Evolutionary conservation across 225 moss, liverwort and hornwort species (phyloP).

Genomic region (Asterella californica): DNA sequence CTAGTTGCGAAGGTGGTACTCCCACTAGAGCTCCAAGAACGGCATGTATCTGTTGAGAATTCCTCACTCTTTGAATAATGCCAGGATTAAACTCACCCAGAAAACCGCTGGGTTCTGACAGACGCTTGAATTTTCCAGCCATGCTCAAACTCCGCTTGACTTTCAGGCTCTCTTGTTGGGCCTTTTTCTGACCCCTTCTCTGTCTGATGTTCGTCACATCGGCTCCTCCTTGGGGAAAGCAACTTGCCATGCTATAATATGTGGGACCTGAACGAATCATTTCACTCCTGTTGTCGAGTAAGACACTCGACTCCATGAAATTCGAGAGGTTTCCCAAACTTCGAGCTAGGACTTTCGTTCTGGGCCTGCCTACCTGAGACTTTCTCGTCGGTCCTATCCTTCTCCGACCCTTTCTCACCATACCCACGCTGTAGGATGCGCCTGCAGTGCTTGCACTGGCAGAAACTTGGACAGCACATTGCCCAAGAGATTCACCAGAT

Average conservation of each 20-base stretch:
- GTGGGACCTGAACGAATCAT: too few relatives aligned
- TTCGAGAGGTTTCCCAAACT: slow-evolving; percentile 13
- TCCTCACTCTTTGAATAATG: slow-evolving; percentile 42
- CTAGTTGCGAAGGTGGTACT: not conserved
- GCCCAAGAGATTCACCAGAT: not conserved
- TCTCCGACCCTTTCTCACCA: not conserved
- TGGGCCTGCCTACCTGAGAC: slow-evolving; percentile 11
- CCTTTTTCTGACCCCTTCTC: slow-evolving; percentile 29
- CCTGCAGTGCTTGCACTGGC: not conserved
- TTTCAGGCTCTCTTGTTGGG: slow-evolving; percentile 23
- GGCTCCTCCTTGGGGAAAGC: not conserved
- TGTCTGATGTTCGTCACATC: slow-evolving; percentile 9
- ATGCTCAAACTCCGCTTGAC: slow-evolving; percentile 4
- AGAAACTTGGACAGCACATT: not conserved
- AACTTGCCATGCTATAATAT: not conserved
- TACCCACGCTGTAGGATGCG: not conserved
- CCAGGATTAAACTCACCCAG: slow-evolving; percentile 46
- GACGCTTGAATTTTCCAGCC: slow-evolving; percentile 24
- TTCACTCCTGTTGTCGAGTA: not conserved
- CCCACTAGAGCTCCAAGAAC: slow-evolving; percentile 41
- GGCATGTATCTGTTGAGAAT: slow-evolving; percentile 39
- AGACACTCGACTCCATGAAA: not conserved
- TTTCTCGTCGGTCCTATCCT: slow-evolving; percentile 18
- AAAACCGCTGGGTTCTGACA: slow-evolving; percentile 43
- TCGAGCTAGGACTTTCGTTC: slow-evolving; percentile 20